Evolutionary conservation across 176 grass and related monocot species (phyloP).

Genomic region (Ampelocalamus luodianensis): DNA sequence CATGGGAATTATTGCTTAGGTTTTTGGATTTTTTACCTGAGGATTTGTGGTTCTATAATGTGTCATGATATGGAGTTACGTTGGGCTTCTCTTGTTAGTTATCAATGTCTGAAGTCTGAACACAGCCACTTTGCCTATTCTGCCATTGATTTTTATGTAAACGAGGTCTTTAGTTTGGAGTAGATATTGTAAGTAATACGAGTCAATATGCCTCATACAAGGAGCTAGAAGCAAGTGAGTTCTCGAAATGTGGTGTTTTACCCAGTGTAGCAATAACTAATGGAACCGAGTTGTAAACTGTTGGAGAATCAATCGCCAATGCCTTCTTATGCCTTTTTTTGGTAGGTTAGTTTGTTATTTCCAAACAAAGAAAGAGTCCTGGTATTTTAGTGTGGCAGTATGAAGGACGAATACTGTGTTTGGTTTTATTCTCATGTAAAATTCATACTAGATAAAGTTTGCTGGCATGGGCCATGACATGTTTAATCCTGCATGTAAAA

Average conservation of each 20-base stretch:
- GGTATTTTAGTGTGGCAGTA: conserved; percentile 3
- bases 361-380: background rate
- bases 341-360: background rate
- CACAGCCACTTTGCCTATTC: background rate
- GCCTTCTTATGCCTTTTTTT: background rate
- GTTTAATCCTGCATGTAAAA: background rate
- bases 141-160: background rate
- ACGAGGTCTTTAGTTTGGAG: background rate
- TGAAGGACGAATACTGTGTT: background rate
- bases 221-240: background rate
- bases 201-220: background rate
- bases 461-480: background rate
- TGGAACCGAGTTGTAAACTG: background rate
- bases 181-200: background rate
- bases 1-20: background rate
- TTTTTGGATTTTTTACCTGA: conserved; percentile 3
- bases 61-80: background rate
- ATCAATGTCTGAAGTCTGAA: background rate
- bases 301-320: background rate
- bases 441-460: conserved; percentile 4
- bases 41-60: background rate
- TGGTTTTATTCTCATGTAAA: background rate
- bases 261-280: background rate
- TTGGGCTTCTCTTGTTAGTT: background rate
- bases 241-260: background rate